Evolutionary conservation across 2,329 filamentous ascomycete genomes (phyloP).

Genomic region (Exophiala sp.): DNA sequence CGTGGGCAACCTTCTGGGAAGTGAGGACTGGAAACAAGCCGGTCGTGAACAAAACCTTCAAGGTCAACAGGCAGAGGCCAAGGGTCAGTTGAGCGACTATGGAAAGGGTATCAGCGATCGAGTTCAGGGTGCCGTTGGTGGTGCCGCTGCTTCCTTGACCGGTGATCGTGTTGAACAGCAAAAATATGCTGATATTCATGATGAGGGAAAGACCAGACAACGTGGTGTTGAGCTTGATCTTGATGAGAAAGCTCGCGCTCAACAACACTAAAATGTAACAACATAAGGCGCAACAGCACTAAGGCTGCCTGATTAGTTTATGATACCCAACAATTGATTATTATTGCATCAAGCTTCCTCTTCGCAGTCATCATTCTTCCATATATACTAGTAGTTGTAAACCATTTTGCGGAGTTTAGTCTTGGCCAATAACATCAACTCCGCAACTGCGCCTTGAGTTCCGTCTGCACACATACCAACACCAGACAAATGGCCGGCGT

Average conservation of each 20-base stretch:
- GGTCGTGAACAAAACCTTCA: slow-evolving; percentile 75
- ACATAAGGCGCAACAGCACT: too few species aligned
- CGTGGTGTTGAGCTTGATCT: slow-evolving; percentile 79
- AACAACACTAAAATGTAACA: slow-evolving; percentile 10
- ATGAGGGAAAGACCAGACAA: slow-evolving; percentile 79
- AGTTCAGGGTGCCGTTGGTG: slow-evolving; percentile 68
- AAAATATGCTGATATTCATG: slow-evolving; percentile 62
- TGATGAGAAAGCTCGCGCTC: slow-evolving; percentile 60
- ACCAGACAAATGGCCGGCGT: slow-evolving; percentile 57
- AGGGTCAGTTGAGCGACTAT: slow-evolving; percentile 74
- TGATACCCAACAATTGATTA: too few species aligned
- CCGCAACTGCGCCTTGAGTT: not conserved
- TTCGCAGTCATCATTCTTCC: too few species aligned
- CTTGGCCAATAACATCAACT: slow-evolving; percentile 10
- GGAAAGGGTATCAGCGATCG: slow-evolving; percentile 64
- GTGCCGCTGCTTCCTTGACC: slow-evolving; percentile 66
- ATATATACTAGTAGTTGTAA: too few species aligned
- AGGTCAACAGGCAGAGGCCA: slow-evolving; percentile 77
- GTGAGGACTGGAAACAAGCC: slow-evolving; percentile 68
- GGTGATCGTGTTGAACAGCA: slow-evolving; percentile 65
- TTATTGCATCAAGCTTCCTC: too few species aligned
- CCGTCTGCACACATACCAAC: not conserved
- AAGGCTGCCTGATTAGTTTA: too few species aligned
- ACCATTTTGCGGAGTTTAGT: not conserved
- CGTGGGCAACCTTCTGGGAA: slow-evolving; percentile 70